Evolutionary conservation across 176 grass and related monocot genomes (phyloP), one percentile per base, ranked within the genome.

Genomic region (Paspalum notatum): DNA sequence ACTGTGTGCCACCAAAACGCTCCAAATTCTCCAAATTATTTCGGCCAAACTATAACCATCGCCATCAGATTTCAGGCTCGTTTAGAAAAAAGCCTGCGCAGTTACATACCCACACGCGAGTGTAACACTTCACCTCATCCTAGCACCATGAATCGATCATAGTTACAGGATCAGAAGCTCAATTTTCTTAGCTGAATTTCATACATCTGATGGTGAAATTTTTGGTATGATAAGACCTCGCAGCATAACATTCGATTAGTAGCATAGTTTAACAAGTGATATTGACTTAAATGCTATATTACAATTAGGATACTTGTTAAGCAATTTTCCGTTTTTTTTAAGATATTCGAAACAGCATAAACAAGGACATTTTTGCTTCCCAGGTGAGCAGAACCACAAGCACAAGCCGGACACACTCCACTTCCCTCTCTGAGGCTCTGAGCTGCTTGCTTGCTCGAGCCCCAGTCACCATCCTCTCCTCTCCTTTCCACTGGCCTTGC

Each of bases 401-500:
- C 68, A 53, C 80, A 64, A 52, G 86, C 50, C 5, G 37, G 32
- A 44, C 86, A 80, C 86, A 75, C 81, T 68, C 60, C 48, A 50
- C 72, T 62, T 14, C 47, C 37, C n/a, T 1, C 27, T 24, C 44
- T 11, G 13, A 60, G 66, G 3, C 7, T 41, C 17, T 0, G 52
- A 54, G 22, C 58, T 67, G 18, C 42, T 32, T 77, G 17, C 49
- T 42, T 47, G 72, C 47, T 72, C 4, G 60, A 62, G 74, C 44
- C 20, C 59, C 75, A 6, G 13, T 18, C 55, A 68, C 73, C n/a
- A 61, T 57, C 9, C 24, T 40, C 12, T 59, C 45, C 72, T 32
- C 32, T 1, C 3, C 32, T 3, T 2, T 68, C 77, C 58, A 78
- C 76, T 42, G 60, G 42, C 53, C 74, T 51, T 56, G 40, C 76